A percentile compares a stretch with the other conserved stretches of the same genome.
Conservation (phyloP, 257 asterid species). For the Ballota nigra region DNA sequence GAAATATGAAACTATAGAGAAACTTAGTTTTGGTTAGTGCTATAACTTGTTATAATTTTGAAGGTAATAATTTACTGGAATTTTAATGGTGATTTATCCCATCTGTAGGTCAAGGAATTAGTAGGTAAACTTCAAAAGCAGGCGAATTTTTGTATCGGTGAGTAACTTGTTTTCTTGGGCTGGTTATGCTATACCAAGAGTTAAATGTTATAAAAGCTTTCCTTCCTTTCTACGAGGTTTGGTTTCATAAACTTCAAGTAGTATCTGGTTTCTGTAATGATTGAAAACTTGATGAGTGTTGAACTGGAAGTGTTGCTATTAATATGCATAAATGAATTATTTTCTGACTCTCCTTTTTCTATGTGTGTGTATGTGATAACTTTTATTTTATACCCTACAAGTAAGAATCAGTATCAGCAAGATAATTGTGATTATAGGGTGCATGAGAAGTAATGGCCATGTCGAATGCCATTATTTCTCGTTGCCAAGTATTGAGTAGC, state of each 20-base stretch:
- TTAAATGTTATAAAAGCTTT: constrained; percentile 12
- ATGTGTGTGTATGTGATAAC: not conserved
- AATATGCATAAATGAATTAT: not conserved
- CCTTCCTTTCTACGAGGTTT: not conserved
- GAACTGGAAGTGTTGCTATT: not conserved
- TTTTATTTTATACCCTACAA: not conserved
- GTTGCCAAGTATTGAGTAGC: not conserved
- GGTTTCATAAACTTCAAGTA: constrained; percentile 2
- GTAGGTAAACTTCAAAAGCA: constrained; percentile 60
- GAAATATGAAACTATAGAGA: constrained; percentile 10
- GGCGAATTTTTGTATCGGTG: constrained; percentile 72
- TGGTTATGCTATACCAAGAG: constrained; percentile 3
- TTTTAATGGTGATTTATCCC: constrained; percentile 11
- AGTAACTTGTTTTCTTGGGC: constrained; percentile 29
- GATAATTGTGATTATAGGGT: not conserved
- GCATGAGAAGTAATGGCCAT: not conserved
- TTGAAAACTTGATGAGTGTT: not conserved
- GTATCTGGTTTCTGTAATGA: constrained; percentile 1
- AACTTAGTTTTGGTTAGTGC: constrained; percentile 7
- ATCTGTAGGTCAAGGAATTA: constrained; percentile 74
- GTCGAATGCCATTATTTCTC: not conserved
- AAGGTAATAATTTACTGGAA: constrained; percentile 13
- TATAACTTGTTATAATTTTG: not conserved
- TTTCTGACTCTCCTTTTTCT: not conserved
- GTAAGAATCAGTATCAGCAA: constrained; percentile 4